Evolutionary conservation across 2,329 filamentous ascomycete genomes (phyloP), one percentile per base, ranked within the genome.

Genomic region (Botrytis pseudocinerea): DNA sequence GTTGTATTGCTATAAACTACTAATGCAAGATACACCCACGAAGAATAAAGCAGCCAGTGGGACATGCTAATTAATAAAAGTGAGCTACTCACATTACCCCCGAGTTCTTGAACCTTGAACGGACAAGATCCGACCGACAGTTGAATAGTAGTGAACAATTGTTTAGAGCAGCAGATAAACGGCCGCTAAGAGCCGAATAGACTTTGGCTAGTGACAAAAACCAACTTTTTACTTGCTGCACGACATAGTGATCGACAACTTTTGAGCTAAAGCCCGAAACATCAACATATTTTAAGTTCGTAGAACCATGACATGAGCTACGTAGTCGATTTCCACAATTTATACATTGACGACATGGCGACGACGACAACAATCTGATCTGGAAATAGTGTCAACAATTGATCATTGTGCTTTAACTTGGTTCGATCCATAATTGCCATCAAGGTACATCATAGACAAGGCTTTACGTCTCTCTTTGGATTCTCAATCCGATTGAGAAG

Each of bases 41-140:
- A 14, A 40, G 22, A 2, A 25, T 8, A 0, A 38, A 14, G 22
- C 12, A 38, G 59, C 1, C 32, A 40, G 25, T 16, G 35, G 22
- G 32, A 1, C 22, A 14, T 22, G 16, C 4, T 16, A 22, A 0
- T 2, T 28, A n/a, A 6, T 48, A 48, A 1, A 9, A 5, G 1
- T 28, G 0, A 54, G 28, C 14, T 54, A 10, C 12, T 54, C n/a
- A 6, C n/a, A 54, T 14, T 16, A 54, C 14, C 10, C 51, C n/a
- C 1, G 20, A 5, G n/a, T 38, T 54, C 51, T 5, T 57, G 28
- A 32, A 9, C 54, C 18, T 54, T 1, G 12, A 20, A 5, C 7
- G 54, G 12, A 40, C 22, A 16, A 61, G 10, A 22, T 40, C 2
- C 22, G 6, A n/a, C 10, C 22, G 2, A 16, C 20, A 10, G 35